A percentile compares a stretch with the other conserved stretches of the same genome.
Evolutionary conservation across 176 grass and related monocot species (phyloP).

Genomic region (Musa acuminata): DNA sequence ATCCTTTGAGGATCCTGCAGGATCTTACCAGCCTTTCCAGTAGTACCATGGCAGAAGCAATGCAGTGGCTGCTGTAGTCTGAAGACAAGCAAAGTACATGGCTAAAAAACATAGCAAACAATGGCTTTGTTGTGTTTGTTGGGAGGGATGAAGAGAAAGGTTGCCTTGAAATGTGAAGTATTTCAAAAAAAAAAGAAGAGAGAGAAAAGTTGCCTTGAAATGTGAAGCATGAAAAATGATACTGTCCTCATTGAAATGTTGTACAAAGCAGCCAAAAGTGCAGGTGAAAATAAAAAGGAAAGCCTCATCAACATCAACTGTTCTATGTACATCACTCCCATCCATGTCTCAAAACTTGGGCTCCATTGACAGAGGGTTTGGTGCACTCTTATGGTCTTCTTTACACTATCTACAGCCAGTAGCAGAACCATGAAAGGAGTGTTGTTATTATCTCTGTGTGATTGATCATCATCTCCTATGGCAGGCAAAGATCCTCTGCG

Average conservation of each 20-base stretch:
- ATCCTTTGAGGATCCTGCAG: background rate
- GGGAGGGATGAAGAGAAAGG: background rate
- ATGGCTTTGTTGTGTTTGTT: background rate
- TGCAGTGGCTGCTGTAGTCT: background rate
- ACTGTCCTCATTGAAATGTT: background rate
- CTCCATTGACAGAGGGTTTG: background rate
- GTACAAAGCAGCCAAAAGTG: constrained; percentile 7
- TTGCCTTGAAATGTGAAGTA: too few relatives aligned
- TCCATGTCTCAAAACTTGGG: constrained; percentile 11
- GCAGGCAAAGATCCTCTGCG: background rate
- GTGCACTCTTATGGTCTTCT: background rate
- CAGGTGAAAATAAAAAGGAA: background rate
- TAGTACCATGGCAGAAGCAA: background rate
- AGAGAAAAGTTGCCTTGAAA: background rate
- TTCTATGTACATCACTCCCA: constrained; percentile 6
- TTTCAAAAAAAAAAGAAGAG: too few relatives aligned
- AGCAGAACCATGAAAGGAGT: background rate
- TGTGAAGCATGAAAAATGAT: too few relatives aligned
- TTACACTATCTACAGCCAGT: background rate
- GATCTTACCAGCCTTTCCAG: constrained; percentile 5
- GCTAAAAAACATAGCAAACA: background rate
- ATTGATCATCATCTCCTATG: background rate
- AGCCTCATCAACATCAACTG: constrained; percentile 3
- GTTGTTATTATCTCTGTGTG: background rate
- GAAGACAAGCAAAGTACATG: background rate